These are phyloP conservation scores for Zymoseptoria tritici DNA, from an alignment of 2,329 filamentous ascomycete species.

Conservation along the genomic window DNA sequence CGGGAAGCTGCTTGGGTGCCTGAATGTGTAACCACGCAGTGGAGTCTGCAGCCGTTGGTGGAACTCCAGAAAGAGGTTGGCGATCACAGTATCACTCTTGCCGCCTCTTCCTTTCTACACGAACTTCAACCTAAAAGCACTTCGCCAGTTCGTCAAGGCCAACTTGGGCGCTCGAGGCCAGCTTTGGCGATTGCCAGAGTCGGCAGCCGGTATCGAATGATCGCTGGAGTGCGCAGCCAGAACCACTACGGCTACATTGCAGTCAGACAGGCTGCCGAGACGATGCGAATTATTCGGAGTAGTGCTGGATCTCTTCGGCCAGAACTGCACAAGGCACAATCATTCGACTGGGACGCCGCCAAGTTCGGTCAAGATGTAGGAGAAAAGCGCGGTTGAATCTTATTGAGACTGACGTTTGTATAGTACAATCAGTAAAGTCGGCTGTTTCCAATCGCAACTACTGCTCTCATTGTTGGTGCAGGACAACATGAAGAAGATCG, in stretches of 20 bases:
- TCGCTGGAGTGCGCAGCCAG: conserved; percentile 21
- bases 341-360: background rate
- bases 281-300: background rate
- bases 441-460: background rate
- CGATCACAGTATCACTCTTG: background rate
- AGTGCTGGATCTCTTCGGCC: conserved; percentile 2
- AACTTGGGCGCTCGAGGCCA: conserved; percentile 26
- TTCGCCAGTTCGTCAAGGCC: background rate
- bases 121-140: background rate
- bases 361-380: background rate
- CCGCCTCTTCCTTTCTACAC: background rate
- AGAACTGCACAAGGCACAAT: conserved; percentile 1
- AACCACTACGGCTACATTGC: conserved; percentile 15
- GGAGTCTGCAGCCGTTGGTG: background rate
- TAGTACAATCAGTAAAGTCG: background rate
- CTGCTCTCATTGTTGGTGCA: background rate
- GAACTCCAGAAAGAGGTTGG: too few relatives aligned
- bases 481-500: background rate
- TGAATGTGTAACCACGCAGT: background rate
- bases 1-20: background rate
- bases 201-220: conserved; percentile 18
- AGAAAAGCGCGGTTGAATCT: background rate
- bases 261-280: conserved; percentile 7
- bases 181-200: conserved; percentile 22
- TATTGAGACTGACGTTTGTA: background rate